Evolutionary conservation across 1,284 basidiomycete species (phyloP), one percentile per base, ranked within the genome.

Genomic region (Puccinia hordei): DNA sequence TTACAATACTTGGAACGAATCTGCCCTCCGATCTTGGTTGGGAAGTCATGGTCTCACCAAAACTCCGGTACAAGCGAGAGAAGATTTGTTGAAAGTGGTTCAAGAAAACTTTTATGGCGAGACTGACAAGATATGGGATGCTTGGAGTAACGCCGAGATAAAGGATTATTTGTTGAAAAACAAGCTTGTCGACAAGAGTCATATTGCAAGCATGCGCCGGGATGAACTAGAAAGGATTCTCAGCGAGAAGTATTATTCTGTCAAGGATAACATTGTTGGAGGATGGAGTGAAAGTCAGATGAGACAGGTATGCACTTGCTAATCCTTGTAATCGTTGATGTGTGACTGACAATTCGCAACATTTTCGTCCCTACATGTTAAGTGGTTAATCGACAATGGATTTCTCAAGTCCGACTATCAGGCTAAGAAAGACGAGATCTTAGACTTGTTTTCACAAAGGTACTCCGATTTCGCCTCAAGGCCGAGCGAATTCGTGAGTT

Each of bases 151-250:
- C 80, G 90, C 91, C 12, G 88, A 93, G 84, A 87, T 90, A 15
- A 83, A 82, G 66, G 82, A 83, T 0, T 85, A 82, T 80, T 80
- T 83, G 44, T 81, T 84, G 51, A 83, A 85, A 82, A 82, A 85
- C 13, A 81, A 81, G 53, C 71, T 82, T 46, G 74, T 80, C 57
- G 57, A 81, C 22, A 61, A 83, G 13, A 73, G 81, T 17, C 81
- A 82, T 13, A 78, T 82, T 0, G 82, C 82, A n/a, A 74, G 79
- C 27, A 53, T 80, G 35, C 82, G 88, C 83, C 89, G 90, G 59
- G 92, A 94, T 82, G 93, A 94, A 86, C 88, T 94, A 87, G 85
- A 90, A 83, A 90, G 91, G 85, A 88, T 93, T 81, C 86, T 95
- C 68, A 84, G 90, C 83, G 91, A 92, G 82, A 92, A 94, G 87